A percentile compares a stretch with the other conserved stretches of the same genome.
phyloP scores from a whole-genome alignment of 257 asterid genomes.

The Dorcoceras hygrometricum region DNA sequence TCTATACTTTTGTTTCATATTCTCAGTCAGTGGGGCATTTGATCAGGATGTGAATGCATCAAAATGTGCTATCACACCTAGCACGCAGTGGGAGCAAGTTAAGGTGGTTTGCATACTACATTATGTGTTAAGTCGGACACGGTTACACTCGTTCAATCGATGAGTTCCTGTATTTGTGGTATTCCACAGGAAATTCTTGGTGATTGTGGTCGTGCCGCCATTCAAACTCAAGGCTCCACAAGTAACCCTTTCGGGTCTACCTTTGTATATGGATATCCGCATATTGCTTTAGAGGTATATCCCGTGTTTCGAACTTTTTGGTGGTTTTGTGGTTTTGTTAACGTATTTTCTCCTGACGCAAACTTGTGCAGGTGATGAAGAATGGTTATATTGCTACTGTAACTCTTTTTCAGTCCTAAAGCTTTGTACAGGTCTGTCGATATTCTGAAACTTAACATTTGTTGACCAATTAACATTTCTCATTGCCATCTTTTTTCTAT shows the following conservation, averaged over 20 bases:
- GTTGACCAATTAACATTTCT: too few relatives aligned
- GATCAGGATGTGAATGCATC: slow-evolving; percentile 38
- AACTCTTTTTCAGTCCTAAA: slow-evolving; percentile 75
- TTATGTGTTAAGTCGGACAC: not conserved
- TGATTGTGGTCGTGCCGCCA: slow-evolving; percentile 76
- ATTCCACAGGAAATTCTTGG: slow-evolving; percentile 70
- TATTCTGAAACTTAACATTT: too few relatives aligned
- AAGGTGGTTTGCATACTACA: slow-evolving; percentile 44
- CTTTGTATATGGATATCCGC: slow-evolving; percentile 75
- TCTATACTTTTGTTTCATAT: not conserved
- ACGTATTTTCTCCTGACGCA: not conserved
- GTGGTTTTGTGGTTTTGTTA: not conserved
- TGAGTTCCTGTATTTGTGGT: slow-evolving; percentile 3
- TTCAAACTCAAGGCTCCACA: slow-evolving; percentile 78
- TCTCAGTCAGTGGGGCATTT: slow-evolving; percentile 48
- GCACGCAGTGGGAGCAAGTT: slow-evolving; percentile 82
- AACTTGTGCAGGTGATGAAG: slow-evolving; percentile 65
- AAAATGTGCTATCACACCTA: slow-evolving; percentile 53
- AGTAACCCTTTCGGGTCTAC: slow-evolving; percentile 85
- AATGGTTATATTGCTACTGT: slow-evolving; percentile 77
- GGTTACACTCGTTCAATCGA: not conserved
- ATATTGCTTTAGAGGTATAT: slow-evolving; percentile 74
- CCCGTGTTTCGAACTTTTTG: not conserved
- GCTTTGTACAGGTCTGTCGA: slow-evolving; percentile 21
- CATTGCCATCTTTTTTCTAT: not conserved